Evolutionary conservation across 192 early-diverging fungal genomes (phyloP).

Genomic region (Backusella westeae): DNA sequence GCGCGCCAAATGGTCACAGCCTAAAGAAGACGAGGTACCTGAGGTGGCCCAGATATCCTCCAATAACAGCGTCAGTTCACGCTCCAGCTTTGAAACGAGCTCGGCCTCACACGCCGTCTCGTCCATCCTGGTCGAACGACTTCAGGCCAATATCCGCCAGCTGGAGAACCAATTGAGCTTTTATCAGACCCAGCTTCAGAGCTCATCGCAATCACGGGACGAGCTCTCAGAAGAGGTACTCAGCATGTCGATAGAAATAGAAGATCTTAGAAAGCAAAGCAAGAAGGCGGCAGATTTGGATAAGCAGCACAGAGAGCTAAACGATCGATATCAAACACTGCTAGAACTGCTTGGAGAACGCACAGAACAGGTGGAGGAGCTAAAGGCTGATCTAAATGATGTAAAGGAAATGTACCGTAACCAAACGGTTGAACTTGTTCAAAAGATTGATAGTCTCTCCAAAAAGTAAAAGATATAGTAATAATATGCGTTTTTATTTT

Average conservation of each 20-base stretch:
- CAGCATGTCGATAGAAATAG: constrained; percentile 62
- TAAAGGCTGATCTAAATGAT: constrained; percentile 73
- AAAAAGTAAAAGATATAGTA: constrained; percentile 18
- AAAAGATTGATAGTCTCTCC: constrained; percentile 39
- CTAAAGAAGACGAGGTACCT: neutral
- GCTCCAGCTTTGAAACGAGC: constrained; percentile 32
- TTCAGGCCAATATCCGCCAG: constrained; percentile 57
- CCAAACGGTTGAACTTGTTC: constrained; percentile 61
- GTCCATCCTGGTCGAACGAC: constrained; percentile 54
- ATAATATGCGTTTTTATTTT: constrained; percentile 11
- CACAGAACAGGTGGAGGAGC: constrained; percentile 82
- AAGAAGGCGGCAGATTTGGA: constrained; percentile 32
- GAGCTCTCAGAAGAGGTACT: constrained; percentile 76
- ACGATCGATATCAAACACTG: constrained; percentile 65
- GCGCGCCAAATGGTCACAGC: neutral
- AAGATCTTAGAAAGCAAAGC: constrained; percentile 40
- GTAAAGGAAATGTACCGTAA: constrained; percentile 73
- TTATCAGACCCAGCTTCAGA: constrained; percentile 62
- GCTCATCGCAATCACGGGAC: constrained; percentile 59
- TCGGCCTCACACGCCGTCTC: neutral
- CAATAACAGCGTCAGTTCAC: constrained; percentile 15
- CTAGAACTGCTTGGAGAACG: constrained; percentile 88
- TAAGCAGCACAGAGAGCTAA: constrained; percentile 55
- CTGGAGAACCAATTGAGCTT: constrained; percentile 67
- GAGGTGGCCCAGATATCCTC: neutral